Evolutionary conservation across 345 rosid species (phyloP).

Genomic region (Microthlaspi erraticum): DNA sequence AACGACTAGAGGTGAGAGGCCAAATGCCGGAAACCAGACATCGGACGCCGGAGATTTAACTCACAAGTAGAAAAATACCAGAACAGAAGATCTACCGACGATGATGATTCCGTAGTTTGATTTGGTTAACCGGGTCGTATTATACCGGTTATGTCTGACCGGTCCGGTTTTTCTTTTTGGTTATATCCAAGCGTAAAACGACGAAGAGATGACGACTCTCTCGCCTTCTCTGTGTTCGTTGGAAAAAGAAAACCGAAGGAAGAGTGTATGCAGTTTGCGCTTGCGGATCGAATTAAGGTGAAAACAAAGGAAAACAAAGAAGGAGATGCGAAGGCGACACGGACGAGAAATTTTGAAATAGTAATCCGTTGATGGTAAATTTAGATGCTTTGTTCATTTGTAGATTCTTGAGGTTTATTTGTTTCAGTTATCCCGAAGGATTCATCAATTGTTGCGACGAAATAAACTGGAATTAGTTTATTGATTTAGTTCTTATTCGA

Average conservation of each 20-base stretch:
- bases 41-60: background rate
- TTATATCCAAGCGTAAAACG: background rate
- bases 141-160: background rate
- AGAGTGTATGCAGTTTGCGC: background rate
- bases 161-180: background rate
- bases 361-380: constrained; percentile 10
- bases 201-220: constrained; percentile 4
- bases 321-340: background rate
- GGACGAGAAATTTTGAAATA: background rate
- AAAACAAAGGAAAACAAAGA: background rate
- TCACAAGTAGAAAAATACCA: background rate
- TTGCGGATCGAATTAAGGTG: constrained; percentile 19
- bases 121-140: background rate
- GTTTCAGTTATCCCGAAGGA: background rate
- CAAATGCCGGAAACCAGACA: no score
- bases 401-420: background rate
- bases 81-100: background rate
- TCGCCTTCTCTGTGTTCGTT: background rate
- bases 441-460: background rate
- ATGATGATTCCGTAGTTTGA: constrained; percentile 2
- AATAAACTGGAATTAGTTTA: constrained; percentile 8
- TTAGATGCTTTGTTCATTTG: background rate
- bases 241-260: background rate
- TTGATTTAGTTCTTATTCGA: background rate
- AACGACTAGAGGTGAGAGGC: no score